Evolutionary conservation across 441 rosid genomes (phyloP).

Genomic region (Populus hybrid): DNA sequence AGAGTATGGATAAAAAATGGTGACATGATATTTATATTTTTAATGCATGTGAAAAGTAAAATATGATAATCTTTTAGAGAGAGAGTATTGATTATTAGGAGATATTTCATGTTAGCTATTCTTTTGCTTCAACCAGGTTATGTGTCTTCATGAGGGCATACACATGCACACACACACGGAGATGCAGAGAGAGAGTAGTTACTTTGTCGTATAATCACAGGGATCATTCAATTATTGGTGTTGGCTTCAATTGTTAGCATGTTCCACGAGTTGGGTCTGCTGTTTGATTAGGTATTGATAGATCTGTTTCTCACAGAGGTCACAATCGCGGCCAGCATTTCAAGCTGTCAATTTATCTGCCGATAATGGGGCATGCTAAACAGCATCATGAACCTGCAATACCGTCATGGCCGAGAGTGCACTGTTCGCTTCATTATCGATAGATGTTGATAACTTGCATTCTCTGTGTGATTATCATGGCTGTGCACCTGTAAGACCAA

Average conservation of each 20-base stretch:
- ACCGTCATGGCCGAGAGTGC: background rate
- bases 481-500: background rate
- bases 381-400: background rate
- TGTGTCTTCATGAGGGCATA: background rate
- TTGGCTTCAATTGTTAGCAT: background rate
- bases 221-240: background rate
- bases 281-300: constrained; percentile 11
- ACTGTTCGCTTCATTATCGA: background rate
- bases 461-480: background rate
- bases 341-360: background rate
- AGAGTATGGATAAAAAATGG: too few species aligned
- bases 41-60: too few species aligned
- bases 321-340: constrained; percentile 8
- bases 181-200: background rate
- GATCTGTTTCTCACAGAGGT: constrained; percentile 1
- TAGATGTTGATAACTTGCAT: background rate
- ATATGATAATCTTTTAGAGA: too few species aligned
- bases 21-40: too few species aligned
- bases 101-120: background rate
- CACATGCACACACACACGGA: background rate
- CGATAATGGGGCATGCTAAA: background rate
- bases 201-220: background rate
- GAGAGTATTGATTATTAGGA: background rate
- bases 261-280: background rate
- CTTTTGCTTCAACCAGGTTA: background rate